phyloP scores from a whole-genome alignment of 352 stramenopile species.

The Globisporangium sylvaticum region DNA sequence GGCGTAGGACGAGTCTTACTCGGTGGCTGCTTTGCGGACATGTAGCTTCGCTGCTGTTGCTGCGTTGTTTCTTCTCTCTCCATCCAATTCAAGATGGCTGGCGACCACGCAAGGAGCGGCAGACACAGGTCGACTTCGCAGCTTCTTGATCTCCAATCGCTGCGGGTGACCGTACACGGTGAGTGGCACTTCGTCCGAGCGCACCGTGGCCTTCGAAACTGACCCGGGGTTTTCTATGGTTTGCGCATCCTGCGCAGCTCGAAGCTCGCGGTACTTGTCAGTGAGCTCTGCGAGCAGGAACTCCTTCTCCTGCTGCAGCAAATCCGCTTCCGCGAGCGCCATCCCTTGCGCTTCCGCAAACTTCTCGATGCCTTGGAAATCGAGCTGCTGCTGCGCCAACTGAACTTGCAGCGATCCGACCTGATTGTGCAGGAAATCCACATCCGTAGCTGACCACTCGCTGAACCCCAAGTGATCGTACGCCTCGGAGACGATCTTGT shows the following conservation, averaged over 20 bases:
- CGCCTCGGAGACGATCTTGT: slow-evolving; percentile 30
- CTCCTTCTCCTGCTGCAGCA: slow-evolving; percentile 57
- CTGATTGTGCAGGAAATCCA: slow-evolving; percentile 33
- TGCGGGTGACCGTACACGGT: slow-evolving; percentile 52
- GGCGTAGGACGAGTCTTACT: slow-evolving; percentile 2
- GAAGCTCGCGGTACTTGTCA: slow-evolving; percentile 37
- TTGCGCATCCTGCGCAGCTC: slow-evolving; percentile 16
- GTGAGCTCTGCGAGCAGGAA: slow-evolving; percentile 49
- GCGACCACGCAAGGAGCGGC: slow-evolving; percentile 20
- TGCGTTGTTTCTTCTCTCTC: background rate
- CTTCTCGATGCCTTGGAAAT: slow-evolving; percentile 8
- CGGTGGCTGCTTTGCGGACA: background rate
- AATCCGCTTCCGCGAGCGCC: slow-evolving; percentile 29
- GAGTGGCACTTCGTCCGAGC: slow-evolving; percentile 23
- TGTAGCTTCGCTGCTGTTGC: background rate
- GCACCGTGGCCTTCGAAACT: background rate
- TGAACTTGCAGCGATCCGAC: slow-evolving; percentile 21
- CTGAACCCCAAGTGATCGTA: slow-evolving; percentile 48
- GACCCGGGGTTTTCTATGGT: slow-evolving; percentile 6
- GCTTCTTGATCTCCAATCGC: slow-evolving; percentile 33
- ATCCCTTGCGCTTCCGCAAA: slow-evolving; percentile 27
- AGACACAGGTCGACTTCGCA: slow-evolving; percentile 23
- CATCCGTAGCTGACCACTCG: slow-evolving; percentile 44
- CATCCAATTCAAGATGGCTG: background rate
- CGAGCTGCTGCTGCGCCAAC: slow-evolving; percentile 20